Percentiles rank a stretch among this genome's conserved stretches.
Conservation (phyloP, 768 basidiomycete species). For the Hemileccinum rubropunctum region DNA sequence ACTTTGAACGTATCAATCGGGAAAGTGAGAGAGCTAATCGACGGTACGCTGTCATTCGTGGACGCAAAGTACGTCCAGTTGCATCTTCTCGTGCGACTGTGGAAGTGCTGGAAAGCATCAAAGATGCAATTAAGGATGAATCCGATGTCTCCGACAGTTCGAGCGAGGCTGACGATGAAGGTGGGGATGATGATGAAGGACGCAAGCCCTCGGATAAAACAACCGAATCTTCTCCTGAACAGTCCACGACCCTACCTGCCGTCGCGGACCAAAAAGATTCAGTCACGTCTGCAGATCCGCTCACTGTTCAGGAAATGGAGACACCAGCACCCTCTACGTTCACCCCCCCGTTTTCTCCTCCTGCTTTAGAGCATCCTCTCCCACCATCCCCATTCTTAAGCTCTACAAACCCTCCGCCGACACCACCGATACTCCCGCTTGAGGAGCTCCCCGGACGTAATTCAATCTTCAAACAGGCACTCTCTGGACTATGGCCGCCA, state of each 20-base stretch:
- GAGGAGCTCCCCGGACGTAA: constrained; percentile 51
- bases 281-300: constrained; percentile 1
- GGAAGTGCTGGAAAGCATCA: constrained; percentile 83
- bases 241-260: constrained; percentile 28
- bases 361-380: constrained; percentile 25
- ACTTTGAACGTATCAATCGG: constrained; percentile 81
- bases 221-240: constrained; percentile 32
- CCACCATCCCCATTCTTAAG: constrained; percentile 58
- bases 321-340: constrained; percentile 12
- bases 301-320: constrained; percentile 30
- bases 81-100: constrained; percentile 86
- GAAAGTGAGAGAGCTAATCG: constrained; percentile 74
- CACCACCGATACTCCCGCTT: constrained; percentile 50
- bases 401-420: constrained; percentile 39
- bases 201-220: constrained; percentile 29
- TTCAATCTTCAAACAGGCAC: constrained; percentile 72
- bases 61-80: constrained; percentile 85
- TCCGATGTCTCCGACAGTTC: constrained; percentile 70
- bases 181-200: constrained; percentile 55
- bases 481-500: constrained; percentile 69
- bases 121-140: constrained; percentile 88
- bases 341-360: constrained; percentile 28
- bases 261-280: constrained; percentile 11
- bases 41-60: constrained; percentile 83
- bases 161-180: constrained; percentile 65